phyloP scores from a whole-genome alignment of 352 stramenopile species.

The Phytophthora syringae region DNA sequence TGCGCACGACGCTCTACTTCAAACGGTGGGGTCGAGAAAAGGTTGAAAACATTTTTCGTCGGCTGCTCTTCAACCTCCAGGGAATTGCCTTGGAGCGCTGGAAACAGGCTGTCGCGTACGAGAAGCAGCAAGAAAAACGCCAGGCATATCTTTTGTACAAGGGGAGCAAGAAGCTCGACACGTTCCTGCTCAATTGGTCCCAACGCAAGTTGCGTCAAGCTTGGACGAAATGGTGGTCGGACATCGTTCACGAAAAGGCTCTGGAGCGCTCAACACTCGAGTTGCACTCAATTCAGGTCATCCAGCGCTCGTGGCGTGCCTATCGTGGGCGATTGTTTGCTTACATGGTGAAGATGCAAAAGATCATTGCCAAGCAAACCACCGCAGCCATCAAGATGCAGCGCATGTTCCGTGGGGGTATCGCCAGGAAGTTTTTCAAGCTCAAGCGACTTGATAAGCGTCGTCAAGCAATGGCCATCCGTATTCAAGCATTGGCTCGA shows the following conservation, averaged over 20 bases:
- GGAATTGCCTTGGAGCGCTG: conserved; percentile 69
- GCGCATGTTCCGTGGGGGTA: conserved; percentile 61
- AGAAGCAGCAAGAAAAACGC: conserved; percentile 80
- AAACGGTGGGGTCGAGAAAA: conserved; percentile 84
- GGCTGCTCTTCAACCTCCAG: conserved; percentile 72
- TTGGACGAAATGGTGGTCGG: conserved; percentile 74
- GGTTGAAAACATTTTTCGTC: conserved; percentile 76
- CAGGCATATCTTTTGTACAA: conserved; percentile 82
- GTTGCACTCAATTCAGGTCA: conserved; percentile 53
- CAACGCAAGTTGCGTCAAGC: conserved; percentile 69
- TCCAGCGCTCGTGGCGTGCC: conserved; percentile 68
- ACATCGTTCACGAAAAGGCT: conserved; percentile 59
- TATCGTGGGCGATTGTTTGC: conserved; percentile 57
- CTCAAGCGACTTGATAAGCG: conserved; percentile 52
- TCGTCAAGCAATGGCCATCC: conserved; percentile 48
- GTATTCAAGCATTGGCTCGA: conserved; percentile 60
- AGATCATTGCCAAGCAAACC: conserved; percentile 45
- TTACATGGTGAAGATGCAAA: conserved; percentile 52
- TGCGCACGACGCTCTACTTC: conserved; percentile 78
- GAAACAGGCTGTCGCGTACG: conserved; percentile 49
- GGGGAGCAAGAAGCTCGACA: conserved; percentile 76
- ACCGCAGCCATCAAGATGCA: conserved; percentile 61
- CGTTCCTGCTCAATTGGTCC: conserved; percentile 73
- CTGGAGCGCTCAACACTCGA: conserved; percentile 56
- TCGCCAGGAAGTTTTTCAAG: conserved; percentile 69